Evolutionary conservation across 805 yeast genomes (phyloP).

Genomic region (Kuraishia borneana): DNA sequence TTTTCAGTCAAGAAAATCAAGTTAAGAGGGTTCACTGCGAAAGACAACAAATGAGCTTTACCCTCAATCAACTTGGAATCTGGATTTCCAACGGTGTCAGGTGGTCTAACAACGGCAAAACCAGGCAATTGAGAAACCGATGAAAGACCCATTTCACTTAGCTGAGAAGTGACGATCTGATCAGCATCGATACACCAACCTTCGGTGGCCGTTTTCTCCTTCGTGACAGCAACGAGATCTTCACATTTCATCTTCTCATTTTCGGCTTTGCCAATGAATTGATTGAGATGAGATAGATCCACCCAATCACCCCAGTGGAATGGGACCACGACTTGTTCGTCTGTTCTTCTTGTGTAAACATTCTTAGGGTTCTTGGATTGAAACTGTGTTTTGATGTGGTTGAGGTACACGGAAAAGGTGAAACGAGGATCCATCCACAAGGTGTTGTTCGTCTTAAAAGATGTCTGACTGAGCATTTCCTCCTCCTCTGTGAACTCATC

Average conservation of each 20-base stretch:
- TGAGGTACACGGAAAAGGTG: slow-evolving; percentile 36
- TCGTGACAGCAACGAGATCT: slow-evolving; percentile 1
- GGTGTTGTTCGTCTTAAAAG: slow-evolving; percentile 1
- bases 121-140: slow-evolving; percentile 1
- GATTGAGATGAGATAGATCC: slow-evolving; percentile 30
- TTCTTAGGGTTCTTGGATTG: background rate
- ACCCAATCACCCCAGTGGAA: slow-evolving; percentile 44
- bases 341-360: background rate
- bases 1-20: slow-evolving; percentile 24
- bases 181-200: slow-evolving; percentile 1
- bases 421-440: slow-evolving; percentile 39
- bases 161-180: background rate
- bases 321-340: slow-evolving; percentile 8
- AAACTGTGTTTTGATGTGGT: slow-evolving; percentile 18
- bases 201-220: slow-evolving; percentile 1
- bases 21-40: slow-evolving; percentile 24
- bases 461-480: background rate
- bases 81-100: slow-evolving; percentile 1
- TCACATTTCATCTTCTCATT: slow-evolving; percentile 1
- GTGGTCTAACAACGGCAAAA: slow-evolving; percentile 1
- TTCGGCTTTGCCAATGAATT: slow-evolving; percentile 11
- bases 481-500: background rate
- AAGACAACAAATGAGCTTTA: slow-evolving; percentile 26
- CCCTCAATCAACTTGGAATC: slow-evolving; percentile 9
- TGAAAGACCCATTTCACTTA: background rate